Conservation (phyloP, 495 filamentous ascomycete species). For the Xylaria sp. region DNA sequence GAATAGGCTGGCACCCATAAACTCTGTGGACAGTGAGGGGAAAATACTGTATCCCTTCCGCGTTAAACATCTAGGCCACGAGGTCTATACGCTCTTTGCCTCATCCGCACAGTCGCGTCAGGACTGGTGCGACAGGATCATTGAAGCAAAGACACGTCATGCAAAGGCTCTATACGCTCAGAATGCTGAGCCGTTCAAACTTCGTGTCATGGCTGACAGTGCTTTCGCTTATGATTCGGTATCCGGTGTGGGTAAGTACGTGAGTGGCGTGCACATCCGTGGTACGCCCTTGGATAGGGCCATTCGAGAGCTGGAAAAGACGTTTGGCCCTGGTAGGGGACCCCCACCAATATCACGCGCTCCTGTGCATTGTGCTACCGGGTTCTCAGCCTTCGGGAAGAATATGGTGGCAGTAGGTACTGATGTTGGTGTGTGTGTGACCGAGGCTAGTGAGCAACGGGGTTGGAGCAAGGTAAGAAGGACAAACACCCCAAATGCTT, state of each 20-base stretch:
- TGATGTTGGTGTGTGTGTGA: constrained; percentile 90
- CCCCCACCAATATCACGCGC: constrained; percentile 81
- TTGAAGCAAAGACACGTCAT: constrained; percentile 91
- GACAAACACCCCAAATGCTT: constrained; percentile 15
- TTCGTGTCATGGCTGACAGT: constrained; percentile 89
- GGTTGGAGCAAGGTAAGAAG: constrained; percentile 81
- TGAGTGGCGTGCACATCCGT: constrained; percentile 65
- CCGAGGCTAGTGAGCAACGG: constrained; percentile 82
- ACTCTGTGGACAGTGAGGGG: constrained; percentile 66
- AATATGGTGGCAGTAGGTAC: constrained; percentile 95
- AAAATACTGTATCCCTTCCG: constrained; percentile 92
- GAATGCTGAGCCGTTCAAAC: constrained; percentile 94
- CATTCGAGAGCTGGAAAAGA: constrained; percentile 83
- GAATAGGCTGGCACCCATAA: constrained; percentile 53
- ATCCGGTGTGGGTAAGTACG: constrained; percentile 50
- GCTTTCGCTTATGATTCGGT: constrained; percentile 86
- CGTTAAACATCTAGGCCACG: constrained; percentile 94
- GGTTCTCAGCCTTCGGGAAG: constrained; percentile 81
- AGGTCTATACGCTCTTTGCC: constrained; percentile 88
- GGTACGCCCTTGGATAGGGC: constrained; percentile 93
- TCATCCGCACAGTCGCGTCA: constrained; percentile 71
- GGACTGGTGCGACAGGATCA: constrained; percentile 93
- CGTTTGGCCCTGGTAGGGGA: constrained; percentile 69
- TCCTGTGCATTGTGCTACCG: constrained; percentile 88
- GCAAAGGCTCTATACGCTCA: constrained; percentile 87